These are phyloP conservation scores for Metschnikowia henanensis DNA, from an alignment of 805 yeast species.

Conservation along the genomic window DNA sequence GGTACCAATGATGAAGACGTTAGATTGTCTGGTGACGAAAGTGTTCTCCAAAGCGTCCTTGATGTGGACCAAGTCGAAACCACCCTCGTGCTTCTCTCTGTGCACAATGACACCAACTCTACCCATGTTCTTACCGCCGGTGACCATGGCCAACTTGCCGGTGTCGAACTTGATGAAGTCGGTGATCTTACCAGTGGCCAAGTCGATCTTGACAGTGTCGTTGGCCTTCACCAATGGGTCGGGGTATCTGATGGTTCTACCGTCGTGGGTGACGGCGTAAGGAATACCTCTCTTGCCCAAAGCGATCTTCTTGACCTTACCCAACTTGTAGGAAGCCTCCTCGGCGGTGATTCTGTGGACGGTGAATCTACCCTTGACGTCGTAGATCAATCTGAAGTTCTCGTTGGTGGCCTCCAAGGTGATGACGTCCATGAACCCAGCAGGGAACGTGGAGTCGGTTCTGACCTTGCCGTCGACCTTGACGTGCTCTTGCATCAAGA, in stretches of 20 bases:
- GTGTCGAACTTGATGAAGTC: slow-evolving; percentile 90
- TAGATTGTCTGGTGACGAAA: slow-evolving; percentile 90
- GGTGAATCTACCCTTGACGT: slow-evolving; percentile 98
- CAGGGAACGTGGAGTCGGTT: slow-evolving; percentile 98
- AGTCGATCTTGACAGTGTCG: slow-evolving; percentile 97
- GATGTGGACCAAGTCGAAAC: slow-evolving; percentile 96
- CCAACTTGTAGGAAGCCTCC: slow-evolving; percentile 98
- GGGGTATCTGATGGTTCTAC: slow-evolving; percentile 99
- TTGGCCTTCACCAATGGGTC: slow-evolving; percentile 96
- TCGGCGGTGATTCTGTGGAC: slow-evolving; percentile 99
- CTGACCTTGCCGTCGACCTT: slow-evolving; percentile 99
- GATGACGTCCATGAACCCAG: slow-evolving; percentile 99
- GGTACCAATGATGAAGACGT: slow-evolving; percentile 88
- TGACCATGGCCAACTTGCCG: slow-evolving; percentile 86
- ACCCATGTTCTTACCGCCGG: slow-evolving; percentile 99
- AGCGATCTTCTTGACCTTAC: slow-evolving; percentile 97
- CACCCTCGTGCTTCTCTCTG: slow-evolving; percentile 98
- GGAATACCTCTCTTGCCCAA: slow-evolving; percentile 99
- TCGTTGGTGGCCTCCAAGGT: slow-evolving; percentile 97
- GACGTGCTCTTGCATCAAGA: slow-evolving; percentile 97
- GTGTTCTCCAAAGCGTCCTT: slow-evolving; percentile 94
- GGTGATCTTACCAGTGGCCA: slow-evolving; percentile 92
- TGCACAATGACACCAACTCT: slow-evolving; percentile 94
- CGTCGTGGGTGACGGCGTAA: slow-evolving; percentile 98
- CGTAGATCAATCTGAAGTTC: slow-evolving; percentile 98